Evolutionary conservation across 345 rosid genomes (phyloP).

Genomic region (Boechera retrofracta): DNA sequence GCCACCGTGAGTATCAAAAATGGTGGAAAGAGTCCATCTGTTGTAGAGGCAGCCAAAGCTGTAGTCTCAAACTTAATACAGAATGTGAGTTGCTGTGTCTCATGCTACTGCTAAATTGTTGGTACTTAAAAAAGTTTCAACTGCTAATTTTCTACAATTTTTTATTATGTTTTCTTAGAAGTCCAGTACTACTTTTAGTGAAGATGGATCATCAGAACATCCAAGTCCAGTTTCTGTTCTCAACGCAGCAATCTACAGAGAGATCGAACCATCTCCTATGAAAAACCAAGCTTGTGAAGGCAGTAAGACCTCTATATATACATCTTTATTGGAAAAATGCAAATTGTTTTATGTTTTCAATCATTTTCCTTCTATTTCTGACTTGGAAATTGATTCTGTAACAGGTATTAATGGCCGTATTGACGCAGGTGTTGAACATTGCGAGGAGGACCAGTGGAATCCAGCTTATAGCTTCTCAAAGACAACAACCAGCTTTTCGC

Average conservation of each 20-base stretch:
- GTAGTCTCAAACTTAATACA: conserved; percentile 52
- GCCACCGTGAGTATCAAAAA: conserved; percentile 38
- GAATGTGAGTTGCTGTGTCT: conserved; percentile 51
- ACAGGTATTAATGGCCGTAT: conserved; percentile 49
- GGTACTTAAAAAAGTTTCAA: background rate
- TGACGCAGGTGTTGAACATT: conserved; percentile 46
- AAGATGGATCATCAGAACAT: conserved; percentile 62
- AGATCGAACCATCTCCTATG: conserved; percentile 62
- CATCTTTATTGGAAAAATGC: background rate
- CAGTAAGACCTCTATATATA: conserved; percentile 31
- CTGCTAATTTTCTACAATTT: background rate
- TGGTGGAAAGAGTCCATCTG: conserved; percentile 54
- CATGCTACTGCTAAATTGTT: conserved; percentile 28
- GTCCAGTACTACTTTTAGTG: conserved; percentile 50
- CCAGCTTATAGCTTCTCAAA: conserved; percentile 51
- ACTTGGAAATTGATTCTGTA: conserved; percentile 33
- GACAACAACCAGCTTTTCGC: conserved; percentile 49
- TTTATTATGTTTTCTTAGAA: conserved; percentile 45
- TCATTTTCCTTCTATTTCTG: conserved; percentile 29
- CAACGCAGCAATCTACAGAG: conserved; percentile 58
- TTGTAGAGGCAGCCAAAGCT: conserved; percentile 38
- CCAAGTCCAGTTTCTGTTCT: conserved; percentile 93
- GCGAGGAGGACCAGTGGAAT: conserved; percentile 57
- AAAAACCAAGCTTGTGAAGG: conserved; percentile 41
- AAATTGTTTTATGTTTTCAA: background rate